Conservation (phyloP, 768 basidiomycete genomes). For the Tricholoma hemisulphureum region DNA sequence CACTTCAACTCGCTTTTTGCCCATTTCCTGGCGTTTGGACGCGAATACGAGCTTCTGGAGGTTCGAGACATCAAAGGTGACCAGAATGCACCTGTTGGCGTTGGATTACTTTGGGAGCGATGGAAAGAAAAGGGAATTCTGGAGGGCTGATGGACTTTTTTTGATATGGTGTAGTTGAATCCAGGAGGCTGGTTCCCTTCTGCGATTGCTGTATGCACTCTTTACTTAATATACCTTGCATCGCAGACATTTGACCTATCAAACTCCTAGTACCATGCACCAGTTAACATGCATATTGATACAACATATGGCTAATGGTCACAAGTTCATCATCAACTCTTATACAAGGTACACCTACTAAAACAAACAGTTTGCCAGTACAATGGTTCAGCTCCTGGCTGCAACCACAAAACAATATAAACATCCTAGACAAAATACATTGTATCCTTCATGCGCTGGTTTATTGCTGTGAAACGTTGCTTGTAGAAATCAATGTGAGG, state of each 20-base stretch:
- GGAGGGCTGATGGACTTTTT: conserved; percentile 37
- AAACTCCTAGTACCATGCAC: too few species aligned
- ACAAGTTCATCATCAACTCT: too few species aligned
- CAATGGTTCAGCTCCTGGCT: neutral
- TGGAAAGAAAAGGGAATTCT: conserved; percentile 85
- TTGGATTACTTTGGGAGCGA: conserved; percentile 80
- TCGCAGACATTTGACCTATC: too few species aligned
- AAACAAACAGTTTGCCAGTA: neutral
- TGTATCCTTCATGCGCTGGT: conserved; percentile 23
- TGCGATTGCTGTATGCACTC: neutral
- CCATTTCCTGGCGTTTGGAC: conserved; percentile 94
- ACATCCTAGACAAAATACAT: conserved; percentile 32
- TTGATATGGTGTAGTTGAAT: neutral
- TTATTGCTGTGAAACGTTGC: conserved; percentile 29
- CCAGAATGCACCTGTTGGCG: conserved; percentile 58
- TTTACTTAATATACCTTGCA: neutral
- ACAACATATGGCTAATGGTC: too few species aligned
- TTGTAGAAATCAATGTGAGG: conserved; percentile 31
- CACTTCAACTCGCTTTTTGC: conserved; percentile 98
- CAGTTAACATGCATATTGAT: too few species aligned
- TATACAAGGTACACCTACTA: neutral
- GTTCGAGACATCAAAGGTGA: conserved; percentile 83
- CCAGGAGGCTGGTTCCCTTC: neutral
- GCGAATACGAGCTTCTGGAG: conserved; percentile 89
- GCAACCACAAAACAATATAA: neutral